Conservation (phyloP, 176 grass and related monocot species). For the Poa annua region DNA sequence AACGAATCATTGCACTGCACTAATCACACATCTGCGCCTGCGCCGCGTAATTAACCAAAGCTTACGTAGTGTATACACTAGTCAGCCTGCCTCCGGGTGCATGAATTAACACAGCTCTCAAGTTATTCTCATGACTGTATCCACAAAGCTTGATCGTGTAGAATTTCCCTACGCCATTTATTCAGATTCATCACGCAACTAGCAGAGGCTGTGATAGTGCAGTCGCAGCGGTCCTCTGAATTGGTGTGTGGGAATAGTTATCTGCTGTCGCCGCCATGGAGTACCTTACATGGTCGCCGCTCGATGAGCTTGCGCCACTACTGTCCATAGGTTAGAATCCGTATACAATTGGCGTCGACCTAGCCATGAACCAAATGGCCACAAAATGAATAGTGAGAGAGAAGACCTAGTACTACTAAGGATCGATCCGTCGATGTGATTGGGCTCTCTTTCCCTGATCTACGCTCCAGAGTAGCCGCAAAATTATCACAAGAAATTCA, state of each 20-base stretch:
- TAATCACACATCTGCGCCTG: neutral
- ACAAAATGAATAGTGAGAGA: neutral
- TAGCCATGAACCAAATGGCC: neutral
- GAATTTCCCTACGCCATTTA: too few relatives aligned
- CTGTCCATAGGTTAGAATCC: neutral
- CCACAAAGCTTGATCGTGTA: too few relatives aligned
- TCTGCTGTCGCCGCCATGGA: neutral
- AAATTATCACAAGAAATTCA: too few relatives aligned
- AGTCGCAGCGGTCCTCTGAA: too few relatives aligned
- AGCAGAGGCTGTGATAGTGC: too few relatives aligned
- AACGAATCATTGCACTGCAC: neutral
- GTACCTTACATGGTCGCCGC: neutral
- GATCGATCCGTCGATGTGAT: slow-evolving; percentile 1
- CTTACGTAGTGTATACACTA: too few relatives aligned
- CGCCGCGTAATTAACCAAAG: neutral
- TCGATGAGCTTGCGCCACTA: slow-evolving; percentile 7
- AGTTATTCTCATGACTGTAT: too few relatives aligned
- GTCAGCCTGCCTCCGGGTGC: too few relatives aligned
- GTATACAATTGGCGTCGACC: neutral
- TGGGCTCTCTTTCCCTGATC: neutral
- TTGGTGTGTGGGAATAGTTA: slow-evolving; percentile 2
- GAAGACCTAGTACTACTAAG: neutral
- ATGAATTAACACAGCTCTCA: too few relatives aligned
- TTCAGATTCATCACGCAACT: too few relatives aligned
- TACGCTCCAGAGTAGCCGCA: too few relatives aligned